Percentiles rank a stretch among this genome's conserved stretches.
Evolutionary conservation across 2,329 filamentous ascomycete species (phyloP).

Genomic region (Exserohilum turcica): DNA sequence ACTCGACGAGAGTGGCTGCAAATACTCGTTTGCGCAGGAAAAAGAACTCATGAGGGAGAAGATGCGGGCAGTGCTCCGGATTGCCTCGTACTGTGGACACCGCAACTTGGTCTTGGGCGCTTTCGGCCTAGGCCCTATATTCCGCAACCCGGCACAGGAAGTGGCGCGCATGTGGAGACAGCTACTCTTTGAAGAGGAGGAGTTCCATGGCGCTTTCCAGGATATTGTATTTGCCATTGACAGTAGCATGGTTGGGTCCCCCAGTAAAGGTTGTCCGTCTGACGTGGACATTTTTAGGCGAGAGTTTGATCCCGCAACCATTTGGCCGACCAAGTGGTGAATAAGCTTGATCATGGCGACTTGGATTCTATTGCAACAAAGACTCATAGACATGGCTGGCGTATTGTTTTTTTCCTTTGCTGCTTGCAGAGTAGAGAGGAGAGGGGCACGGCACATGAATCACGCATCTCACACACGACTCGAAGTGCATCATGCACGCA

Average conservation of each 20-base stretch:
- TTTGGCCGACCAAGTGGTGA: constrained; percentile 45
- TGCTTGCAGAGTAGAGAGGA: not conserved
- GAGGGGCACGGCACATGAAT: not conserved
- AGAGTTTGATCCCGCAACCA: constrained; percentile 46
- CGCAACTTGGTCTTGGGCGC: constrained; percentile 51
- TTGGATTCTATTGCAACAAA: not conserved
- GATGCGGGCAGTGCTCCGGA: constrained; percentile 71
- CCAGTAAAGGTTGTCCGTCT: constrained; percentile 39
- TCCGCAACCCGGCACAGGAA: constrained; percentile 52
- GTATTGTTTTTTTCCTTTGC: not conserved
- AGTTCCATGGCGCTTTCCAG: constrained; percentile 52
- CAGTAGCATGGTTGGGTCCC: constrained; percentile 38
- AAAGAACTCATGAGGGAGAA: constrained; percentile 74
- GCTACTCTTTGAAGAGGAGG: constrained; percentile 51
- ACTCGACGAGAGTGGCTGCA: constrained; percentile 67
- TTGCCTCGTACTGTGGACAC: constrained; percentile 59
- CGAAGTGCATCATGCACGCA: constrained; percentile 8
- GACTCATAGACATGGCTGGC: not conserved
- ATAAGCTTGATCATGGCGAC: not conserved
- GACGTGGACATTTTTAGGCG: constrained; percentile 50
- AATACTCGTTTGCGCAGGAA: constrained; percentile 74
- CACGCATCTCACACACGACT: not conserved
- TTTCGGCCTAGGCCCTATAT: constrained; percentile 53
- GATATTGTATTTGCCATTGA: constrained; percentile 55
- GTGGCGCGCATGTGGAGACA: constrained; percentile 53